A percentile compares a stretch with the other conserved stretches of the same genome.
phyloP scores from a whole-genome alignment of 2,329 filamentous ascomycete genomes.

The Albophoma yamanashiensis region DNA sequence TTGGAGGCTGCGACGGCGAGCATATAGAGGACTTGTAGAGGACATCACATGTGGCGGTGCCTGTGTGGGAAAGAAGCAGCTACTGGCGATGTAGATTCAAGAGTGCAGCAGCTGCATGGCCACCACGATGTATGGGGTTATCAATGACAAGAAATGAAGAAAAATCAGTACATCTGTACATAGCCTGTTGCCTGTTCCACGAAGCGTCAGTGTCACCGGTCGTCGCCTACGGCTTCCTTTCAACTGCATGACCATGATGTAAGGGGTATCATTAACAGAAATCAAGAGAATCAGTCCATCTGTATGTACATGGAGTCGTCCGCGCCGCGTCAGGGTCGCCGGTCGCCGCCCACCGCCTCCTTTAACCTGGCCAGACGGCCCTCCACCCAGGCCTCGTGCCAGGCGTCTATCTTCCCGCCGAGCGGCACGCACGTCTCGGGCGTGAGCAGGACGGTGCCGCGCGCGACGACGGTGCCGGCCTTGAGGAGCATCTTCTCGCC shows the following conservation, averaged over 20 bases:
- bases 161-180: not conserved
- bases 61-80: not conserved
- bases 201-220: slow-evolving; percentile 4
- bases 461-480: slow-evolving; percentile 52
- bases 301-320: too few relatives aligned
- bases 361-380: slow-evolving; percentile 60
- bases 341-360: slow-evolving; percentile 37
- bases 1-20: slow-evolving; percentile 25
- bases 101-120: not conserved
- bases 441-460: slow-evolving; percentile 72
- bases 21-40: slow-evolving; percentile 8
- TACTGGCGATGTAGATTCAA: not conserved
- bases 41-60: not conserved
- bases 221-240: slow-evolving; percentile 43
- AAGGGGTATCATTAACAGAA: slow-evolving; percentile 4
- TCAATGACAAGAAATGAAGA: not conserved
- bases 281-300: not conserved
- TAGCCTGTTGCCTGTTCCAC: too few relatives aligned
- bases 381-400: slow-evolving; percentile 69
- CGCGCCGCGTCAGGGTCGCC: not conserved
- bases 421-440: slow-evolving; percentile 57
- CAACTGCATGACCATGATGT: not conserved
- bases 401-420: slow-evolving; percentile 77
- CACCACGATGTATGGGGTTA: slow-evolving; percentile 3
- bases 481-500: slow-evolving; percentile 73